These are phyloP conservation scores for Xylaria longipes DNA, from an alignment of 495 filamentous ascomycete species.

Conservation along the genomic window DNA sequence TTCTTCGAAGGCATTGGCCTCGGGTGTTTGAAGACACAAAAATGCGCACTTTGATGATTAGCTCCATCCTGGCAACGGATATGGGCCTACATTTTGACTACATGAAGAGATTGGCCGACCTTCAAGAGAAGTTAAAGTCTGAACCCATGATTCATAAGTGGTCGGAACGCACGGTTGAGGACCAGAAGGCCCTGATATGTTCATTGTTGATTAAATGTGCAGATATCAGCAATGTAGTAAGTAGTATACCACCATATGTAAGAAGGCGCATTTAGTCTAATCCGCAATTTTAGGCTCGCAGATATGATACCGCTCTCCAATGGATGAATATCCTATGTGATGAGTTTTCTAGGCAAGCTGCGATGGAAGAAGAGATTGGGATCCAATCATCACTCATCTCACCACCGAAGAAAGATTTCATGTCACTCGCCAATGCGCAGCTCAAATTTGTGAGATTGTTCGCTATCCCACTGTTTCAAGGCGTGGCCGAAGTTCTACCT, in stretches of 20 bases:
- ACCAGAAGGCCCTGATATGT: slow-evolving; percentile 79
- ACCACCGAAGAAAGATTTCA: slow-evolving; percentile 79
- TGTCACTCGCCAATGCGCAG: slow-evolving; percentile 86
- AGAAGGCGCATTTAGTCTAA: slow-evolving; percentile 33
- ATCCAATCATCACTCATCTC: slow-evolving; percentile 88
- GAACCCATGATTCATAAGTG: slow-evolving; percentile 69
- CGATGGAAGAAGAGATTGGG: slow-evolving; percentile 86
- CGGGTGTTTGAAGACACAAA: slow-evolving; percentile 72
- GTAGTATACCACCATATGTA: slow-evolving; percentile 36
- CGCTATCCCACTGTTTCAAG: slow-evolving; percentile 87
- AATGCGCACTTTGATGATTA: slow-evolving; percentile 90
- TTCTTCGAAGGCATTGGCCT: slow-evolving; percentile 92
- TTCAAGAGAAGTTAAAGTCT: slow-evolving; percentile 76
- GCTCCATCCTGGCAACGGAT: slow-evolving; percentile 92
- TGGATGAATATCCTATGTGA: slow-evolving; percentile 94
- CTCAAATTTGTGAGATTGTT: slow-evolving; percentile 97
- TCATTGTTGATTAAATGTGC: slow-evolving; percentile 96
- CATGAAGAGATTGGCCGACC: slow-evolving; percentile 78
- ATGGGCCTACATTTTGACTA: slow-evolving; percentile 98
- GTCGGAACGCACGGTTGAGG: slow-evolving; percentile 70
- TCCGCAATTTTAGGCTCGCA: slow-evolving; percentile 67
- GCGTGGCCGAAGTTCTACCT: slow-evolving; percentile 81
- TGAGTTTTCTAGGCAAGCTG: slow-evolving; percentile 90
- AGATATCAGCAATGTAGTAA: slow-evolving; percentile 96
- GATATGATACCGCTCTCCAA: slow-evolving; percentile 76